Conservation (phyloP, 140 eudicot species). For the Senecio squalidus region DNA sequence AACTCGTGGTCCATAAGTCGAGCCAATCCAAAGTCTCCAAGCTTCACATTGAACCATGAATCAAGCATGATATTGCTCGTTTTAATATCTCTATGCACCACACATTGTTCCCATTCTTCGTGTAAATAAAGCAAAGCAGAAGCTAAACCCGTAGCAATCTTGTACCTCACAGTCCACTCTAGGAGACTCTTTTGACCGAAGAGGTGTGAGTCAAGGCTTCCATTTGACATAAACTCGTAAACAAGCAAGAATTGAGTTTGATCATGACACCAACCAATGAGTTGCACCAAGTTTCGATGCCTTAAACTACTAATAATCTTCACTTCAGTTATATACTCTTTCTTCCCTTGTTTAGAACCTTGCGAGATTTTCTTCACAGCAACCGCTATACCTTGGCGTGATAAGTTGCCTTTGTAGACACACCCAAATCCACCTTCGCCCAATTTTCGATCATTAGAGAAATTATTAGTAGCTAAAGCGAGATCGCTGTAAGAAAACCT, state of each 20-base stretch:
- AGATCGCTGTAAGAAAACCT: background rate
- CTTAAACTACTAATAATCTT: background rate
- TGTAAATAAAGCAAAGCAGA: background rate
- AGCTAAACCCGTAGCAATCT: background rate
- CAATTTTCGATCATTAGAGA: background rate
- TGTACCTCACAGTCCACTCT: background rate
- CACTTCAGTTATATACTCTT: background rate
- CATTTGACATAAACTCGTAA: background rate
- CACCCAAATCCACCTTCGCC: background rate
- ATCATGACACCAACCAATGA: background rate
- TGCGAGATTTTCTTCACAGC: background rate
- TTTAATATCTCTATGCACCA: background rate
- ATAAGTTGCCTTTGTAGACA: background rate
- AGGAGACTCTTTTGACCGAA: background rate
- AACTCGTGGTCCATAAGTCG: background rate
- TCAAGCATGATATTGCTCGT: background rate
- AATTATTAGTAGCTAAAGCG: background rate
- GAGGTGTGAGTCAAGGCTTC: background rate
- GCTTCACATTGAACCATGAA: background rate
- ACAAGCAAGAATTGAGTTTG: background rate
- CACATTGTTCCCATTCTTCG: background rate
- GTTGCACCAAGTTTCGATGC: background rate
- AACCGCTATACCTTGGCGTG: background rate
- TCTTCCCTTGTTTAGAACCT: background rate
- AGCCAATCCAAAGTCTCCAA: background rate